Base-by-base conservation (phyloP, 1,139 yeast genomes). In the Taphrina communis region DNA sequence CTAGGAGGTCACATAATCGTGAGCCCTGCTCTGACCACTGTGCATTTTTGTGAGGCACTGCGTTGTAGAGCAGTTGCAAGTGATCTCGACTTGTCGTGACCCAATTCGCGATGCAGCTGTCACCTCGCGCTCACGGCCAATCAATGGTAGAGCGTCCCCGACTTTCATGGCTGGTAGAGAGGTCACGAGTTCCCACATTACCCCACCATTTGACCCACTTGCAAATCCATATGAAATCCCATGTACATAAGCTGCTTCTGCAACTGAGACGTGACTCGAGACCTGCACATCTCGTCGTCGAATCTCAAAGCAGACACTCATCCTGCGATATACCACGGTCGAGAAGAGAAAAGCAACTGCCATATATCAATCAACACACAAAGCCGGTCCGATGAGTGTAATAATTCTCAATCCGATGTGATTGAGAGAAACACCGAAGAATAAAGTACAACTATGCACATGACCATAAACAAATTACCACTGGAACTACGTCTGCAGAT, bases 401-500 rank as follows among this genome's bases (percentile, higher is more conserved):
- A 19, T 11, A 8, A 50, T 21, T 50, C 53, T 50, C 53, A 50
- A 50, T 50, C 53, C 31, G 7, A 9, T 21, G 53, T 50, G 53
- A 50, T 50, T 50, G 53, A 50, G 53, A 21, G n/a, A 8, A 21
- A 50, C 35, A 50, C 8, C 21, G 53, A 50, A 21, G 11, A 21
- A 21, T 25, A 25, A 25, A 25, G 31, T 25, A 25, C 31, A 25
- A 25, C 31, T 2, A 25, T 25, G 4, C 9, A 8, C 12, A 50
- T 25, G 36, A 50, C 53, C 6, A 50, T 50, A 1, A 8, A 53
- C 25, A 12, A 1, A n/a, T 14, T 53, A n/a, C 60, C 60, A 19
- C n/a, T 25, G n/a, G 60, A 56, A 39, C 35, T 56, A 7, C 60
- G 60, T 7, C 60, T 56, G 36, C 60, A 56, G 48, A 39, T 56